Evolutionary conservation across 192 early-diverging fungal species (phyloP), one percentile per base, ranked within the genome.

Genomic region (Entomortierella chlamydospora): DNA sequence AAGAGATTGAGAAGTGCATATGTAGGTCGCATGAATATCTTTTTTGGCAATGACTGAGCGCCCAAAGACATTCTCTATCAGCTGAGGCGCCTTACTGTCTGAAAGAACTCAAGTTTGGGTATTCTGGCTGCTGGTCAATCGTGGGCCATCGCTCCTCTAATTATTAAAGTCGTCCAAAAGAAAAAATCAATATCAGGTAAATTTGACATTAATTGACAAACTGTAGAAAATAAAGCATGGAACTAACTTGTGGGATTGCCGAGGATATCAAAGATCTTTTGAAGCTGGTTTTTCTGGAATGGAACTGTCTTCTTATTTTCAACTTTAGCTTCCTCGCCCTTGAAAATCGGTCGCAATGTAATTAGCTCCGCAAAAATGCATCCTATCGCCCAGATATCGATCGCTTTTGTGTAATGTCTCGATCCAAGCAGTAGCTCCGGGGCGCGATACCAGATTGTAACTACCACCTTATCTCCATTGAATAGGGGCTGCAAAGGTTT

Each of bases 371-470:
- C 95, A 87, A 97, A 95, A 22, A 99, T 97, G 81, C 96, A 99
- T 6, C 96, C 97, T 1, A 94, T 87, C 2, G 96, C 95, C 95
- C 95, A 95, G 54, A 80, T 83, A 47, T 85, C 86, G 8, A 87
- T 85, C 0, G 96, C 95, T 26, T 89, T 93, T 22, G 95, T 96
- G 82, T 99, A 99, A 69, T 89, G 90, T n/a, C 91, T 83, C 1
- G 92, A 91, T 13, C 97, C 96, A 1, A 98, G 84, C 33, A 99
- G 80, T 25, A 99, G 76, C 73, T 98, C 96, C 0, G 97, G 97
- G 0, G 96, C 91, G 11, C 97, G 90, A 83, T 99, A 99, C 97
- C 97, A 99, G 39, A 98, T 90, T 0, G 97, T 99, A 8, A 99
- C 96, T 25, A 99, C 92, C 1, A 94, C 91, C 66, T 92, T 92